Conservation (phyloP, 257 asterid genomes). For the Ballota nigra region DNA sequence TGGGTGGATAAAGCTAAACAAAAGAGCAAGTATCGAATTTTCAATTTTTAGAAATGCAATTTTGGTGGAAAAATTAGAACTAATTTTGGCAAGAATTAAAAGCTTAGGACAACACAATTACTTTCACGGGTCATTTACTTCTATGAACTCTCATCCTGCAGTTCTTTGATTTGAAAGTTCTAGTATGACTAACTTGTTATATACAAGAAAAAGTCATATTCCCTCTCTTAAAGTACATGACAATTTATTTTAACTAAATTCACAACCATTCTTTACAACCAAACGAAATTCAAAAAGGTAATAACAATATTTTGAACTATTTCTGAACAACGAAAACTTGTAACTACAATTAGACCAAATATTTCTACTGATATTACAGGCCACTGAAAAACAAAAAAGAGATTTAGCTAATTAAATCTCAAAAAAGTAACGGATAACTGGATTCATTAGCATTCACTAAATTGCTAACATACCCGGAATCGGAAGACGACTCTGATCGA, state of each 20-base stretch:
- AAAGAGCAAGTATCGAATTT: no score
- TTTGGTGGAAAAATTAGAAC: no score
- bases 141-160: no score
- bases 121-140: neutral
- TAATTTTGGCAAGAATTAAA: no score
- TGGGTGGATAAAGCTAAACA: no score
- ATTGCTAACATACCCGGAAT: slow-evolving; percentile 34
- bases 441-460: neutral
- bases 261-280: neutral
- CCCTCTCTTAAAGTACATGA: neutral
- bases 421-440: neutral
- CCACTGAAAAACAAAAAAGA: neutral
- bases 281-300: neutral
- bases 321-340: neutral
- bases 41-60: no score
- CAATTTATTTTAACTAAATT: neutral
- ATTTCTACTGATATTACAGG: neutral
- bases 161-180: neutral
- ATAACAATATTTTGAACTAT: neutral
- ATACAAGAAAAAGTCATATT: neutral
- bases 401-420: neutral
- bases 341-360: neutral
- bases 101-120: neutral
- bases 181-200: neutral
- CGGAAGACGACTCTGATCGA: slow-evolving; percentile 44